These are phyloP conservation scores for Xylaria digitata DNA, from an alignment of 2,329 filamentous ascomycete genomes.

Conservation along the genomic window DNA sequence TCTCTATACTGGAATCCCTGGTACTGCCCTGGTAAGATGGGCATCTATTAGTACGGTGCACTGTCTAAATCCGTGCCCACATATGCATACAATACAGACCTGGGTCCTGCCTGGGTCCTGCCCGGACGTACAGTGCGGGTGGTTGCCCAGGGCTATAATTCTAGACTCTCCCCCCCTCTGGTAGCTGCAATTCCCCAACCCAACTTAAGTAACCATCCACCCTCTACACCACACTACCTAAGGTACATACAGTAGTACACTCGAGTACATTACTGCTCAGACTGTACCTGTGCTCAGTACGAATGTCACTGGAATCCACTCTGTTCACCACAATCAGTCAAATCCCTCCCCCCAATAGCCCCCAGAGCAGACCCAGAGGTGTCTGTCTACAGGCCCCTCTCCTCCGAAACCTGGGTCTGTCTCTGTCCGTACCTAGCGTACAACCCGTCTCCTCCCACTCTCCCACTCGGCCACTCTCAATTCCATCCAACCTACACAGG, in stretches of 20 bases:
- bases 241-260: neutral
- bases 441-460: too few species aligned
- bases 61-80: neutral
- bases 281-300: neutral
- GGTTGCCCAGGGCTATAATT: neutral
- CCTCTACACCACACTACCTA: too few species aligned
- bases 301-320: constrained; percentile 1
- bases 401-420: constrained; percentile 7
- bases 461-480: constrained; percentile 19
- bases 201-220: too few species aligned
- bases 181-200: neutral
- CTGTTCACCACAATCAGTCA: neutral
- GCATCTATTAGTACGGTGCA: too few species aligned
- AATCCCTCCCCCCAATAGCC: constrained; percentile 2
- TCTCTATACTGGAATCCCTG: neutral
- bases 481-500: constrained; percentile 15
- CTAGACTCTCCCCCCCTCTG: neutral
- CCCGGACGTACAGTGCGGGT: constrained; percentile 15
- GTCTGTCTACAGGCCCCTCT: neutral
- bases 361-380: too few species aligned
- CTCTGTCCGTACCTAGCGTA: too few species aligned
- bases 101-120: neutral
- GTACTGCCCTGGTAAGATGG: neutral
- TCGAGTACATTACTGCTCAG: too few species aligned
- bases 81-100: constrained; percentile 18